Evolutionary conservation across 1,284 basidiomycete genomes (phyloP).

Genomic region (Sanghuangporus weigelae): DNA sequence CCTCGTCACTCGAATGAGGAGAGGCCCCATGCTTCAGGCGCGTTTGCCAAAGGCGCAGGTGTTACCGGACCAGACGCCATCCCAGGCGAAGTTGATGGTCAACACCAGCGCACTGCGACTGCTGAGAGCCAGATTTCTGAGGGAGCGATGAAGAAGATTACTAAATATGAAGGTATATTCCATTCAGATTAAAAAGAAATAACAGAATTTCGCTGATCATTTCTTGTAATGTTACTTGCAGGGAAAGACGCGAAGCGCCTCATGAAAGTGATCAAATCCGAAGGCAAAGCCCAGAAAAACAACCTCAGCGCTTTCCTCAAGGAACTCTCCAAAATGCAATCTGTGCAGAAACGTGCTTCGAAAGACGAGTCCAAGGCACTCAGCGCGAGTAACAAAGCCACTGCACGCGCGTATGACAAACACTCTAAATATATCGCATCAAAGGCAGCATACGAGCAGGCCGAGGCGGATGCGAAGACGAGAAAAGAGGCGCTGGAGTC

Average conservation of each 20-base stretch:
- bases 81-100: neutral
- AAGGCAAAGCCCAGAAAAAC: slow-evolving; percentile 17
- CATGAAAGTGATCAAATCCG: slow-evolving; percentile 18
- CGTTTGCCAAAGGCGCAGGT: slow-evolving; percentile 14
- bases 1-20: neutral
- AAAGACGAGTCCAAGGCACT: slow-evolving; percentile 33
- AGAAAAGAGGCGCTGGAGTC: slow-evolving; percentile 20
- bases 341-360: slow-evolving; percentile 17
- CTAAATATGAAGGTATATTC: slow-evolving; percentile 10
- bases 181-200: neutral
- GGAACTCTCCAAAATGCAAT: slow-evolving; percentile 18
- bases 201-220: neutral
- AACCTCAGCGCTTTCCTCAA: slow-evolving; percentile 7
- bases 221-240: neutral
- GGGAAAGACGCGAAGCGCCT: slow-evolving; percentile 18
- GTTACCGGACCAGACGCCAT: slow-evolving; percentile 5
- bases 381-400: slow-evolving; percentile 31
- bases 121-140: slow-evolving; percentile 9
- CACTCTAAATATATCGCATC: slow-evolving; percentile 24
- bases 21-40: neutral
- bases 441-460: slow-evolving; percentile 19
- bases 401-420: slow-evolving; percentile 33
- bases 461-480: slow-evolving; percentile 19
- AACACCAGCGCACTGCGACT: slow-evolving; percentile 12
- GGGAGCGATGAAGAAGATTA: slow-evolving; percentile 9